A percentile compares a stretch with the other conserved stretches of the same genome.
phyloP scores from a whole-genome alignment of 257 asterid species.

The Lavandula angustifolia region DNA sequence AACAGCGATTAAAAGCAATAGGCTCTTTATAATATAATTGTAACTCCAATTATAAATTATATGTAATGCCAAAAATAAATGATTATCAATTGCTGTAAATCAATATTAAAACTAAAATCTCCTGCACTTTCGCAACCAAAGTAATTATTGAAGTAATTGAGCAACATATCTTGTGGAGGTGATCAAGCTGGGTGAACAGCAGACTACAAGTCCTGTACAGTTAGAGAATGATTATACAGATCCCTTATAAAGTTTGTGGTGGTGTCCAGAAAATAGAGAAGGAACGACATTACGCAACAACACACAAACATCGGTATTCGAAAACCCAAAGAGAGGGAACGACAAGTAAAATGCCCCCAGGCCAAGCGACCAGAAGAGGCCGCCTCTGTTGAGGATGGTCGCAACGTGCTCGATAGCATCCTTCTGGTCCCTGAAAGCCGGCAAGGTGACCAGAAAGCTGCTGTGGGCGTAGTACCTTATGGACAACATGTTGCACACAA shows the following conservation, averaged over 20 bases:
- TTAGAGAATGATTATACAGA: slow-evolving; percentile 45
- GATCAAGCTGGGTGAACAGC: slow-evolving; percentile 28
- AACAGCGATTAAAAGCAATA: no score
- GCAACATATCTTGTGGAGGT: background rate
- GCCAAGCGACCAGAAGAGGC: slow-evolving; percentile 83
- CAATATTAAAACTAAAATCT: background rate
- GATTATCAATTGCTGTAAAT: no score
- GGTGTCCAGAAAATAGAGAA: slow-evolving; percentile 76
- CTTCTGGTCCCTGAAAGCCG: slow-evolving; percentile 44
- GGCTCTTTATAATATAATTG: no score
- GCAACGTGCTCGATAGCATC: slow-evolving; percentile 69
- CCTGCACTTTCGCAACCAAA: background rate
- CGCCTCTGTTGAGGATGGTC: slow-evolving; percentile 59
- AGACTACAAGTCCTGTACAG: slow-evolving; percentile 43
- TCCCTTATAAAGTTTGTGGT: slow-evolving; percentile 60
- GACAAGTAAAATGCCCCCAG: slow-evolving; percentile 77
- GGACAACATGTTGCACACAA: slow-evolving; percentile 71
- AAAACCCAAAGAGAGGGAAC: slow-evolving; percentile 85
- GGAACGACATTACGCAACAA: slow-evolving; percentile 49
- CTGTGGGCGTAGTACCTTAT: slow-evolving; percentile 81
- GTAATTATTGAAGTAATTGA: no score
- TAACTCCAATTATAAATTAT: no score
- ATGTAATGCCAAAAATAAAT: no score
- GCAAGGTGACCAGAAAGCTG: slow-evolving; percentile 75
- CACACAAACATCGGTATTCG: slow-evolving; percentile 72